These are phyloP conservation scores for Phlebopus sp. DNA, from an alignment of 1,284 basidiomycete species.

Conservation along the genomic window DNA sequence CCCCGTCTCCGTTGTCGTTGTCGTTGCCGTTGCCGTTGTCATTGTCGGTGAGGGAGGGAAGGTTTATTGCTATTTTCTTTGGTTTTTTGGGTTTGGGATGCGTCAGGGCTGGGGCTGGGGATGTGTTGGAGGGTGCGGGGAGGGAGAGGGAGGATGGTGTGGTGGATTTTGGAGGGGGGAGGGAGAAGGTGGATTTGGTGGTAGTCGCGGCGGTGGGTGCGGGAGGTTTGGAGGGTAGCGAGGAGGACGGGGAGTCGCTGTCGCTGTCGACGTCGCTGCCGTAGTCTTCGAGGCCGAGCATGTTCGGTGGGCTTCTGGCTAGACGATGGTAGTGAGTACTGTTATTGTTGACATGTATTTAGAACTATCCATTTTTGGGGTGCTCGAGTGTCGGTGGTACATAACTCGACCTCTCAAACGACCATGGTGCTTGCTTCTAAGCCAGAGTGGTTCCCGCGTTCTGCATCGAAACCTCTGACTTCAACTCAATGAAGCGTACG, in stretches of 20 bases:
- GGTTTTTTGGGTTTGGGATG: constrained; percentile 40
- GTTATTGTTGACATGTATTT: no score
- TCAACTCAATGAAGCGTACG: no score
- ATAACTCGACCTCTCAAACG: no score
- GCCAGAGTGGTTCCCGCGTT: no score
- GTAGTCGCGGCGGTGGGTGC: constrained; percentile 26
- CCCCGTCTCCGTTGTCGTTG: constrained; percentile 29
- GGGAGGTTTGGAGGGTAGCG: constrained; percentile 15
- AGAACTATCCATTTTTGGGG: no score
- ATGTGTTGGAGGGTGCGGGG: constrained; percentile 30
- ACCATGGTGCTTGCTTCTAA: no score
- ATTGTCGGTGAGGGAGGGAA: constrained; percentile 49
- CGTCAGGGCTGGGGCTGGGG: constrained; percentile 37
- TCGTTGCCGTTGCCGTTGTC: constrained; percentile 10
- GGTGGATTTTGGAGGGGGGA: constrained; percentile 32
- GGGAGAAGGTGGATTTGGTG: constrained; percentile 37
- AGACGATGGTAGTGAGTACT: no score
- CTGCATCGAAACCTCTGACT: no score
- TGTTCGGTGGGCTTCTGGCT: constrained; percentile 25
- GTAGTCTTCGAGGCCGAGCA: constrained; percentile 74
- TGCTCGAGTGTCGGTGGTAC: no score
- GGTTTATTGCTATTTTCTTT: constrained; percentile 70
- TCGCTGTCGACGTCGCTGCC: constrained; percentile 65
- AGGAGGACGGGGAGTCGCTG: constrained; percentile 34
- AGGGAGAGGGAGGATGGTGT: constrained; percentile 15